Conservation (phyloP, 202 grass and related monocot genomes). For the Elaeis oleifera region DNA sequence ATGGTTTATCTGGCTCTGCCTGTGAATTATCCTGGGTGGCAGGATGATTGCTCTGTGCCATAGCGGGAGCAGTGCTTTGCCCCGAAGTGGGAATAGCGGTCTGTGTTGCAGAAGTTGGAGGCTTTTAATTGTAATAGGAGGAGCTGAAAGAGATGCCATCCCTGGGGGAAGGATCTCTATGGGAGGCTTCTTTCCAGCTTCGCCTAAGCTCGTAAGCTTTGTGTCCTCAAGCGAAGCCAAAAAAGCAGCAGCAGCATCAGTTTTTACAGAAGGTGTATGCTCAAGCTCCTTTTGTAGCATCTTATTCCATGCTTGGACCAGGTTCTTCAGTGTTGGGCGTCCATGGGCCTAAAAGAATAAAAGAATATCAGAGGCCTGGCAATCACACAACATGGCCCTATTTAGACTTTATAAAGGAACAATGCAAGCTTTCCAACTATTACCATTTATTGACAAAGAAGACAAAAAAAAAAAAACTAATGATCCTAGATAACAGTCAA, state of each 20-base stretch:
- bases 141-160: conserved; percentile 84
- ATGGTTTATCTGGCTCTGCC: conserved; percentile 1
- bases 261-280: conserved; percentile 72
- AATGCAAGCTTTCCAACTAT: no score
- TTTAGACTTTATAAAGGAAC: no score
- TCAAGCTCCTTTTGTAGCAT: conserved; percentile 93
- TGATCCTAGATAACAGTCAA: no score
- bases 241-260: conserved; percentile 87
- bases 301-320: conserved; percentile 91
- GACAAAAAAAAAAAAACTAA: no score
- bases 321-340: conserved; percentile 69
- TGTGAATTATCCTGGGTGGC: neutral
- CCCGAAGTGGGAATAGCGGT: conserved; percentile 18
- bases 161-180: conserved; percentile 98
- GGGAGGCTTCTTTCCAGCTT: conserved; percentile 74
- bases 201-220: conserved; percentile 76
- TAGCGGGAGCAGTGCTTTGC: conserved; percentile 18
- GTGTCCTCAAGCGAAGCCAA: conserved; percentile 93
- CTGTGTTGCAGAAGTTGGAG: conserved; percentile 26
- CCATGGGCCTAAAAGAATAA: conserved; percentile 69
- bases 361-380: neutral
- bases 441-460: no score
- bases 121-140: conserved; percentile 72
- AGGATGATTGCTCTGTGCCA: conserved; percentile 11
- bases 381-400: no score